Percentiles rank a stretch among this genome's conserved stretches.
These are phyloP conservation scores for Alloascoidea africana DNA, from an alignment of 805 yeast species.

Conservation along the genomic window DNA sequence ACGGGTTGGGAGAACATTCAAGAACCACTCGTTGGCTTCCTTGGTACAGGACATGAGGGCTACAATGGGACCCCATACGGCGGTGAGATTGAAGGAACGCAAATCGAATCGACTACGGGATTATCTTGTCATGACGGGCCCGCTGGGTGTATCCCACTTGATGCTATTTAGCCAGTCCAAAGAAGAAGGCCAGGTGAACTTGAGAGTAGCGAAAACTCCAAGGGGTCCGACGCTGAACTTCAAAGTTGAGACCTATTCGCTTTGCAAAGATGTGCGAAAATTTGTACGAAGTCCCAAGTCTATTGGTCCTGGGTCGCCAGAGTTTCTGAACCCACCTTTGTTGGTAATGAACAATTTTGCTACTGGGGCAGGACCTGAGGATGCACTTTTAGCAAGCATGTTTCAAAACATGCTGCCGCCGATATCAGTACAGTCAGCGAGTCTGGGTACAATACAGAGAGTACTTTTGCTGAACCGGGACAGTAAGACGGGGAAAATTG, in stretches of 20 bases:
- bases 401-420: constrained; percentile 96
- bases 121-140: constrained; percentile 97
- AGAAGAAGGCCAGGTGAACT: constrained; percentile 54
- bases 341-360: constrained; percentile 86
- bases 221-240: constrained; percentile 90
- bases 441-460: constrained; percentile 60
- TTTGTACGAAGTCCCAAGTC: constrained; percentile 70
- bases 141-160: constrained; percentile 81
- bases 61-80: constrained; percentile 95
- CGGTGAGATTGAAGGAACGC: constrained; percentile 74
- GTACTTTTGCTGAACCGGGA: constrained; percentile 74
- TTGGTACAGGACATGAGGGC: constrained; percentile 77
- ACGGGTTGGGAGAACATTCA: constrained; percentile 60
- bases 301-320: constrained; percentile 34
- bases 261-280: constrained; percentile 64
- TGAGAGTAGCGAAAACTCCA: constrained; percentile 78
- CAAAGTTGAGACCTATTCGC: constrained; percentile 58
- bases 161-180: constrained; percentile 76
- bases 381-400: constrained; percentile 67
- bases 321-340: constrained; percentile 69
- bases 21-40: constrained; percentile 71
- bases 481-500: constrained; percentile 55
- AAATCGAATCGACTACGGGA: constrained; percentile 80
- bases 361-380: constrained; percentile 40
- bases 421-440: constrained; percentile 70